Percentiles rank a stretch among this genome's conserved stretches.
phyloP scores from a whole-genome alignment of 441 rosid genomes.

The Adansonia gregorii region DNA sequence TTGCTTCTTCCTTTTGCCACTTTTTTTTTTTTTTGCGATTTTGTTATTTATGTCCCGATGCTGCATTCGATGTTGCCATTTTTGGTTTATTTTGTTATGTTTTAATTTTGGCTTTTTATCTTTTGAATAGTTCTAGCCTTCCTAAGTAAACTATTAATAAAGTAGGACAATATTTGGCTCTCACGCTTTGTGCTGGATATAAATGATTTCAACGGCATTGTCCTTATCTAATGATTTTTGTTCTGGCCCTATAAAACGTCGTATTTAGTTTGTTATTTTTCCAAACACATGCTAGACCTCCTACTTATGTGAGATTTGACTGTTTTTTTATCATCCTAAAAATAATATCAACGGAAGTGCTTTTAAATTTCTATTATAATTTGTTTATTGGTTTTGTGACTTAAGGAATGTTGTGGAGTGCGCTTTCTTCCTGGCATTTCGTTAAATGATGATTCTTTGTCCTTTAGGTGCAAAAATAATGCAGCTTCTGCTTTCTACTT shows the following conservation, averaged over 20 bases:
- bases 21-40: conserved; percentile 5
- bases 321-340: not conserved
- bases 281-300: not conserved
- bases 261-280: not conserved
- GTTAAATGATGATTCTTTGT: not conserved
- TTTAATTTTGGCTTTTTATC: not conserved
- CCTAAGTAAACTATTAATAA: conserved; percentile 7
- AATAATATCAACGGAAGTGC: not conserved
- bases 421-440: not conserved
- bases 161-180: conserved; percentile 1
- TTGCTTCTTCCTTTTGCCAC: conserved; percentile 12
- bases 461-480: not conserved
- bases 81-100: not conserved
- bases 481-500: not conserved
- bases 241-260: not conserved
- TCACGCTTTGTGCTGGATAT: not conserved
- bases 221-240: not conserved
- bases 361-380: conserved; percentile 1
- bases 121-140: not conserved
- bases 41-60: not conserved
- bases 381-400: not conserved
- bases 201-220: not conserved
- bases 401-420: not conserved
- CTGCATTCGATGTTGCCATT: not conserved
- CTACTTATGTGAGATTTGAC: not conserved